Evolutionary conservation across 1,284 basidiomycete genomes (phyloP).

Genomic region (Puccinia hordei): DNA sequence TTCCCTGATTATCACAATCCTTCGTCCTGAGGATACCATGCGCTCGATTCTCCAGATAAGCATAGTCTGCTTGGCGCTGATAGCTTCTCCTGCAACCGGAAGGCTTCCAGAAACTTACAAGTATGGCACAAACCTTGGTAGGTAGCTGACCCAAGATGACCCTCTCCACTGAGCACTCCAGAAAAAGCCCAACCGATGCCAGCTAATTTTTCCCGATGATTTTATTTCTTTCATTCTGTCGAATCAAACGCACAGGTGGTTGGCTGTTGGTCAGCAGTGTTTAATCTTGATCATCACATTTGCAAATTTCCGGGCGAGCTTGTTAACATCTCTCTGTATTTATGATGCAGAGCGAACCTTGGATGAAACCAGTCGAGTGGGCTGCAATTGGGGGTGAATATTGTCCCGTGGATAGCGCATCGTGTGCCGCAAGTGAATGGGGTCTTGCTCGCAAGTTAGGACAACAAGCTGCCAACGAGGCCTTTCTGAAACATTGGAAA

Average conservation of each 20-base stretch:
- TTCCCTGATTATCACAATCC: no score
- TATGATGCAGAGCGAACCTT: conserved; percentile 62
- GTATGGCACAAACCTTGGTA: conserved; percentile 31
- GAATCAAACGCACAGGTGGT: conserved; percentile 14
- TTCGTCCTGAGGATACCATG: background rate
- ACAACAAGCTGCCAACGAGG: conserved; percentile 66
- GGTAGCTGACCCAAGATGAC: background rate
- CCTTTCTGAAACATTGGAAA: conserved; percentile 70
- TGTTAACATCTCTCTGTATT: background rate
- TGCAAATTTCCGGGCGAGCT: background rate
- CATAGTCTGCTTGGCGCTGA: conserved; percentile 1
- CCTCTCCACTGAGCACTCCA: background rate
- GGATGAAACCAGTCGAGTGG: conserved; percentile 75
- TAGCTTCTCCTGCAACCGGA: background rate
- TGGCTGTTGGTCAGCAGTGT: conserved; percentile 40
- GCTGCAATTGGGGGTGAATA: conserved; percentile 67
- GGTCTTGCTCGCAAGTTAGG: conserved; percentile 64
- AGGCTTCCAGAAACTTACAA: conserved; percentile 22
- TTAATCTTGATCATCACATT: background rate
- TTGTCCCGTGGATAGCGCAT: conserved; percentile 64
- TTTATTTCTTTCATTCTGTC: background rate
- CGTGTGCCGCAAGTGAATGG: conserved; percentile 69
- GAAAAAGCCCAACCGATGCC: background rate
- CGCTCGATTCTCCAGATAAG: background rate
- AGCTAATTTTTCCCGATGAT: background rate